Evolutionary conservation across 768 basidiomycete genomes (phyloP).

Genomic region (Coprinopsis cinerea): DNA sequence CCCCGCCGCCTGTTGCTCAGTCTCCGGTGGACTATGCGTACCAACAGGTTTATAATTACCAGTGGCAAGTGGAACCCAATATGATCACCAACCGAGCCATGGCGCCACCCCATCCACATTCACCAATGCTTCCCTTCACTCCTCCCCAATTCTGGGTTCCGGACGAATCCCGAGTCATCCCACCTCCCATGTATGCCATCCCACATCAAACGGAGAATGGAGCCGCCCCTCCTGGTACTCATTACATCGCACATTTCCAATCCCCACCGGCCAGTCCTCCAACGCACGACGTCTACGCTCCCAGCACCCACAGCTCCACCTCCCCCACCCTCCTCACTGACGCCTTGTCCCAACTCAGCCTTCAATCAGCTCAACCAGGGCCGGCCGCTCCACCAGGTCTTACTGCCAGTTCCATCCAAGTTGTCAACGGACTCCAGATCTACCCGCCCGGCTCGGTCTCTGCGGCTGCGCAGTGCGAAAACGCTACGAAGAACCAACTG

Average conservation of each 20-base stretch:
- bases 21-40: conserved; percentile 2
- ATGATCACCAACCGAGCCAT: not conserved
- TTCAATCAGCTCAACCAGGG: not conserved
- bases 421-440: conserved; percentile 13
- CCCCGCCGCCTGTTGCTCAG: conserved; percentile 3
- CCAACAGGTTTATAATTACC: conserved; percentile 1
- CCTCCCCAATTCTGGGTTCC: not conserved
- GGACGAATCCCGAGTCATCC: not conserved
- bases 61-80: not conserved
- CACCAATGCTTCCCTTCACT: not conserved
- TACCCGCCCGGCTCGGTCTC: conserved; percentile 14
- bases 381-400: not conserved
- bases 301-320: conserved; percentile 1
- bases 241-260: not conserved
- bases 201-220: not conserved
- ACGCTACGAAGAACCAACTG: conserved; percentile 34
- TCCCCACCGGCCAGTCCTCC: not conserved
- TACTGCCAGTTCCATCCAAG: not conserved
- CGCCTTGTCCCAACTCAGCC: conserved; percentile 1
- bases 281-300: conserved; percentile 1
- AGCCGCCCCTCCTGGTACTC: not conserved
- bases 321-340: not conserved
- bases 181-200: not conserved
- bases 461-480: too few species aligned
- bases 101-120: too few species aligned